Evolutionary conservation across 306 rosid species (phyloP), one percentile per base, ranked within the genome.

Genomic region (Sesbania bispinosa): DNA sequence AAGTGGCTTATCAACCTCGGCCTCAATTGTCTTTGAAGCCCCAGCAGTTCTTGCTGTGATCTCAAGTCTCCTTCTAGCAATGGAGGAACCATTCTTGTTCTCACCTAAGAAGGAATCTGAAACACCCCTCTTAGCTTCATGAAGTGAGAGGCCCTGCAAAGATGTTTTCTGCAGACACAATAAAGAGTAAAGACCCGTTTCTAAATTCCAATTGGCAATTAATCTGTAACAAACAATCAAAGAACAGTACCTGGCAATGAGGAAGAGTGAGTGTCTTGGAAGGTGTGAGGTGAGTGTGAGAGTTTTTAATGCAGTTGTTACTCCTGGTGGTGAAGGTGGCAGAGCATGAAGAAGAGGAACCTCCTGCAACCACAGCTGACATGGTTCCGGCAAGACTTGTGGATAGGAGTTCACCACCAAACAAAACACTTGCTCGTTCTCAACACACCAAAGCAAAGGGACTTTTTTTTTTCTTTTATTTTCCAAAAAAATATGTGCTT

Each of bases 1-100:
- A 68, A 94, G 88, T 41, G 99, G 99, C 84, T 94, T 94, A 68
- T 94, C 99, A 50, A 94, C 97, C 19, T 94, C 99, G 3, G 6
- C 97, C 83, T 94, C 99, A 18, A 94, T 86, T 23, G 72, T 66
- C 90, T 91, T 94, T 1, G 97, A 65, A 77, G 97, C 95, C 9
- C 97, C 97, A 21, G 99, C 90, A 48, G 99, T 85, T 75, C 30
- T 89, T 10, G 99, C 96, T 7, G 82, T 57, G 61, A 91, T 76
- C 54, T 79, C 67, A 52, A 87, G 82, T 52, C 86, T 80, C 64
- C 85, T 83, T 85, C 77, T 76, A 4, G 35, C 23, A 47, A 33
- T 65, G 47, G 73, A 33, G n/a, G 69, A 76, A 23, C 79, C 70
- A 26, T 51, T 80, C 21, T 42, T 50, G 16, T 23, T 73, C 33